Evolutionary conservation across 129 eudicot genomes (phyloP).

Genomic region (Chrysanthemum makinoi): DNA sequence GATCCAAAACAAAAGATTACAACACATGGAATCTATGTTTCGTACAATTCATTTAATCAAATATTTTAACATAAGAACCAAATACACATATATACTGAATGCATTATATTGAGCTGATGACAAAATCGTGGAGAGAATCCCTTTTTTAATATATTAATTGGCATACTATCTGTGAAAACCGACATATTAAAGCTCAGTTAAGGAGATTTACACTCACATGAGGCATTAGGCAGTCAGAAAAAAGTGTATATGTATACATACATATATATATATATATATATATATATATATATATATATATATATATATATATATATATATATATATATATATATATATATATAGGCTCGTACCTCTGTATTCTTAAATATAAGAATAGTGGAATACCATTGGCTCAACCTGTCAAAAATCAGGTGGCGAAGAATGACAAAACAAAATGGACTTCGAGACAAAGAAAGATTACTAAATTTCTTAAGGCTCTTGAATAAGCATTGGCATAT

Average conservation of each 20-base stretch:
- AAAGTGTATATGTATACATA: not conserved
- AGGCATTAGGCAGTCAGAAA: too few species aligned
- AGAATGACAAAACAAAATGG: not conserved
- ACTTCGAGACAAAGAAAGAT: too few species aligned
- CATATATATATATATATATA: too few species aligned
- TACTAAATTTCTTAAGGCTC: not conserved
- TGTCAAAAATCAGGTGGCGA: not conserved
- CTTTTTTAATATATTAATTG: not conserved
- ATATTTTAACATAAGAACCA: not conserved
- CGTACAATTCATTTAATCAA: not conserved
- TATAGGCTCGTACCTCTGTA: slow-evolving; percentile 85
- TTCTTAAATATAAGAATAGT: slow-evolving; percentile 32
- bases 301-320: too few species aligned
- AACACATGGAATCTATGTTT: not conserved
- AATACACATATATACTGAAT: not conserved
- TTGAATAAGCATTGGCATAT: not conserved
- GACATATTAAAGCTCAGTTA: not conserved
- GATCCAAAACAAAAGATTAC: not conserved
- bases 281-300: too few species aligned
- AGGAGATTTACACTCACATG: not conserved
- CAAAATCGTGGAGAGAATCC: not conserved
- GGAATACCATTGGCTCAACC: too few species aligned
- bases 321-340: too few species aligned
- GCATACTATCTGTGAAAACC: not conserved
- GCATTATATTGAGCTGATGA: not conserved